Base-by-base conservation (phyloP, 257 asterid genomes). In the Fraxinus americana region DNA sequence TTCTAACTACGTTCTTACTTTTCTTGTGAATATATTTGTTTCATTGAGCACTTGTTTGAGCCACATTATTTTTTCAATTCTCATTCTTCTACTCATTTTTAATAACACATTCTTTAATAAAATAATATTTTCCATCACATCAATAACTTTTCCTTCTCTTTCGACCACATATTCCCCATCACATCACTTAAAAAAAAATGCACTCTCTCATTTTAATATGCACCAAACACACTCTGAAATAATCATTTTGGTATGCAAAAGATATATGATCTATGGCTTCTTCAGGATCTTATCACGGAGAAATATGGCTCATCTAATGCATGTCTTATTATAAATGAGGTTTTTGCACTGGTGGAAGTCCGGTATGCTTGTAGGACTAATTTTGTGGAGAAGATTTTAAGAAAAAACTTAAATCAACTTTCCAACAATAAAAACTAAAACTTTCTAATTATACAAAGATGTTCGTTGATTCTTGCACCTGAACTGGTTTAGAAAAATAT, bases 271-370 rank as follows among this genome's bases (percentile, higher is more conserved):
- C 12, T 23, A 61, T 27, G 50, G 67, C 65, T 77, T 59, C 63
- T 66, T 32, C 50, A 57, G 66, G 52, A 70, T 52, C 68, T 27
- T 54, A 23, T 76, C 59, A 72, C 45, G 14, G 59, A 50, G 69
- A 72, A 71, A 16, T 29, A 67, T 76, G 41, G 45, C 6, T 27
- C 34, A 30, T 54, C 4, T 9, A 14, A 21, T 38, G n/a, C 16
- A 5, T 39, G 39, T 5, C n/a, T 23, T 23, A 9, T 8, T 25
- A 70, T 35, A 35, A 38, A 32, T 39, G 9, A 30, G 29, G 57
- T 69, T 69, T 39, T 69, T 68, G 38, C 71, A 30, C 17, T 14
- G 16, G 45, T 38, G 70, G 70, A 77, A 57, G 61, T 78, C 70
- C 5, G n/a, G 19, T 25, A 34, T 43, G 35, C 59, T 72, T 72